These are phyloP conservation scores for Phenoliferia sp. DNA, from an alignment of 1,284 basidiomycete genomes.

Conservation along the genomic window DNA sequence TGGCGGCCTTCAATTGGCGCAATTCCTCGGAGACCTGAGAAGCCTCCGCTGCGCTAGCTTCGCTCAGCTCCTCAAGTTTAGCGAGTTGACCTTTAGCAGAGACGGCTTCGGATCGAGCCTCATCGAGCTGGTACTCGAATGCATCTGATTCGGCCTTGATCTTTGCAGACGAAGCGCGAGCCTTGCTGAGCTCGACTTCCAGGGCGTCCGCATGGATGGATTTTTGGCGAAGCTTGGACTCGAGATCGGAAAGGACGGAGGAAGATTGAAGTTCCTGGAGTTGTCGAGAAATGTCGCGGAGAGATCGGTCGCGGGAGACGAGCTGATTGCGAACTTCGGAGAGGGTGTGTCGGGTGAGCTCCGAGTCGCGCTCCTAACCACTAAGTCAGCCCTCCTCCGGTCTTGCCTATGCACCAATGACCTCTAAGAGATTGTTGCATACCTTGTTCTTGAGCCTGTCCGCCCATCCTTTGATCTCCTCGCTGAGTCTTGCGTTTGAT, in stretches of 20 bases:
- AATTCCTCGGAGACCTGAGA: background rate
- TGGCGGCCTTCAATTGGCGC: background rate
- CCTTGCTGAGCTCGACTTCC: conserved; percentile 24
- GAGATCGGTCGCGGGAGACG: conserved; percentile 6
- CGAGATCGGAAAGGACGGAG: conserved; percentile 5
- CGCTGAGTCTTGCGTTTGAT: conserved; percentile 3
- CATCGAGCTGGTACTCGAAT: conserved; percentile 8
- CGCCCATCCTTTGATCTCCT: conserved; percentile 7
- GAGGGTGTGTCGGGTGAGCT: conserved; percentile 15
- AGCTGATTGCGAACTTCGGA: conserved; percentile 10
- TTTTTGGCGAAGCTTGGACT: background rate
- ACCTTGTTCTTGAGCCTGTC: conserved; percentile 14
- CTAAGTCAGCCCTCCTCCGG: background rate
- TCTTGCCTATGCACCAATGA: background rate
- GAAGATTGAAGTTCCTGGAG: conserved; percentile 1
- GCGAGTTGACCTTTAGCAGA: background rate
- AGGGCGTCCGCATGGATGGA: conserved; percentile 17
- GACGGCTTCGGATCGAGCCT: conserved; percentile 1
- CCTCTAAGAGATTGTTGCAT: background rate
- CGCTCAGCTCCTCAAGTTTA: background rate
- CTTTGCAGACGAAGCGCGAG: conserved; percentile 1
- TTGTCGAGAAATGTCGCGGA: background rate
- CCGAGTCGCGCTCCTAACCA: conserved; percentile 22
- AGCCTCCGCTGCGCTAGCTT: background rate
- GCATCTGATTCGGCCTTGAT: conserved; percentile 2